These are phyloP conservation scores for Arxiozyma bovina DNA, from an alignment of 1,139 yeast species.

Conservation along the genomic window DNA sequence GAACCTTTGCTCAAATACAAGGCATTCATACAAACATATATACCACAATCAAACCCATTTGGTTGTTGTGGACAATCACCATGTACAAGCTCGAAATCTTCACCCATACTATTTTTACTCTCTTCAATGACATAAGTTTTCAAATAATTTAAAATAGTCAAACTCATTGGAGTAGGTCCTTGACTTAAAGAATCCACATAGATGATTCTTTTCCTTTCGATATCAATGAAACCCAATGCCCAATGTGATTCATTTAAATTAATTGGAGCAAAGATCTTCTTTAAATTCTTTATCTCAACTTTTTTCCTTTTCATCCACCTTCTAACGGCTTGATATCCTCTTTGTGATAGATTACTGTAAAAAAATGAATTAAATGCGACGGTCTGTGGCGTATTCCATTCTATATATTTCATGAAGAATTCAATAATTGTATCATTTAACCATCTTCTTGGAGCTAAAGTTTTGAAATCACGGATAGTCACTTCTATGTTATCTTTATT, in stretches of 20 bases:
- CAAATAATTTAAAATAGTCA: constrained; percentile 45
- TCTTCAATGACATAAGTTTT: constrained; percentile 54
- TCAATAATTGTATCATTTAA: constrained; percentile 87
- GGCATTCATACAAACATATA: constrained; percentile 77
- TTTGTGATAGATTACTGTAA: constrained; percentile 56
- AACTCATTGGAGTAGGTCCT: constrained; percentile 43
- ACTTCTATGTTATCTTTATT: constrained; percentile 52
- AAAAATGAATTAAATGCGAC: constrained; percentile 86
- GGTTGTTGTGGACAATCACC: constrained; percentile 69
- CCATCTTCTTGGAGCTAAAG: constrained; percentile 70
- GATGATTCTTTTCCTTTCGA: constrained; percentile 46
- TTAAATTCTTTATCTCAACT: constrained; percentile 54
- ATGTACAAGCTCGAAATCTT: constrained; percentile 33
- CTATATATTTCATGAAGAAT: constrained; percentile 59
- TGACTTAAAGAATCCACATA: constrained; percentile 67
- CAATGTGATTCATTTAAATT: constrained; percentile 81
- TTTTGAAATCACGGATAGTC: constrained; percentile 54
- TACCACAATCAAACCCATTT: constrained; percentile 94
- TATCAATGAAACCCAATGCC: constrained; percentile 80
- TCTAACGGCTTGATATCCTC: constrained; percentile 75
- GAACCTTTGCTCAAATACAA: constrained; percentile 45
- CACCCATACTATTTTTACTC: constrained; percentile 36
- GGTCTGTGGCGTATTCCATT: constrained; percentile 27
- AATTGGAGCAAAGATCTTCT: constrained; percentile 70
- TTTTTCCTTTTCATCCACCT: constrained; percentile 88